Base-by-base conservation (phyloP, 2,329 filamentous ascomycete species). In the Diaporthe vexans region DNA sequence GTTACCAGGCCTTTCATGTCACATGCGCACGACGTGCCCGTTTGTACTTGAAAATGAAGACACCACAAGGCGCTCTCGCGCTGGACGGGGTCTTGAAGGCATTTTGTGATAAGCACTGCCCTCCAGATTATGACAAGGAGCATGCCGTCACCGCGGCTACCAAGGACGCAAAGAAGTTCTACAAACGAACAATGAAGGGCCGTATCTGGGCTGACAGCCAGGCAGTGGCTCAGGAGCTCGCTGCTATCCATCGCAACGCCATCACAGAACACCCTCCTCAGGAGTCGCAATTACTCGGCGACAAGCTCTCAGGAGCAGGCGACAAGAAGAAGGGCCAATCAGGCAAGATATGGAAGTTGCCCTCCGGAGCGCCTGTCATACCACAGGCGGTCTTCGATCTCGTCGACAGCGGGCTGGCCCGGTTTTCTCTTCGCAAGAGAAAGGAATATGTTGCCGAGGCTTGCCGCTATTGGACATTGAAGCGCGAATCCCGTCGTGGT, bases 381-480 rank as follows among this genome's bases (percentile, higher is more conserved):
- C 97, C 97, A 0, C 93, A 95, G 77, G 92, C 94, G 3, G 93
- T 98, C 4, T 95, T 95, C 76, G 94, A 96, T 77, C 92, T 93
- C 37, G 95, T 99, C 29, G 94, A 98, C 78, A 91, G 91, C 58
- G 94, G 95, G 0, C 88, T 99, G 46, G 91, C 93, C 76, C 92
- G 94, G 63, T 98, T 98, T 81, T 91, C 91, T 48, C 86, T 91
- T 74, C 91, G 93, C 40, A 97, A 97, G 81, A 91, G 95, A 70
- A 98, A 97, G 81, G 95, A 98, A 75, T 99, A 95, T 82, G 92
- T 97, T 3, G 93, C 95, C 73, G 96, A 98, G 82, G 94, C 94
- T 2, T 98, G 96, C 85, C 95, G 95, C 78, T 99, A 98, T 84
- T 99, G 97, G 97, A 98, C 97, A 0, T 84, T 99, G 76, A 99